Evolutionary conservation across 176 grass and related monocot genomes (phyloP), one percentile per base, ranked within the genome.

Genomic region (Rhynchospora pubera): DNA sequence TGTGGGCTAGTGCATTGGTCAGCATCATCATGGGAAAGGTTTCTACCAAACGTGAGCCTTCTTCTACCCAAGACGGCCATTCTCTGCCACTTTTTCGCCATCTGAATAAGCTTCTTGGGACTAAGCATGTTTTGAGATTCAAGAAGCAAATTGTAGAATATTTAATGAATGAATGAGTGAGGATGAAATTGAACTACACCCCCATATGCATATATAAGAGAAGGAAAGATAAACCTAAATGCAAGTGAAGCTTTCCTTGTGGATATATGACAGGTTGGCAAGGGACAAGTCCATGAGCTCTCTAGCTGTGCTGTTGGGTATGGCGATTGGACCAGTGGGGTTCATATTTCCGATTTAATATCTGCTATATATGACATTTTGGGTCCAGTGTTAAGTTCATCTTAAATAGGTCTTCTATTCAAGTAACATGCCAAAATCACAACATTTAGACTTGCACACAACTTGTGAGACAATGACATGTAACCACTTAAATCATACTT

Each of bases 71-170:
- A 14, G 9, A 60, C 66, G 19, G 46, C 53, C 69, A 88, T 81
- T 64, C 85, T 84, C 53, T 75, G 79, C 85, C 85, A 90, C 73
- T 85, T 92, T 51, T 73, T 60, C 83, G 18, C 64, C 2, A 86
- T 16, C 28, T 81, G 70, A 48, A 70, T 14, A 8, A 88, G 26
- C 3, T 16, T 84, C 74, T 77, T 86, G 45, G 65, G 1, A 47
- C 62, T 78, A 24, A 87, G 8, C 81, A 89, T 85, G 80, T 70
- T 39, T 42, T 46, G 7, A 68, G 62, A 5, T 62, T 87, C 85
- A 79, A 81, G 4, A 3, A 74, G 42, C 52, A 30, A 32, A 68
- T n/a, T 45, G 52, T 30, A 28, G 12, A 61, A 56, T 16, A 28
- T 48, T 47, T 6, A 14, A 2, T 64, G 66, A 76, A 53, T 42